Percentiles rank a stretch among this genome's conserved stretches.
phyloP scores from a whole-genome alignment of 139 green algal species.

The Micromonas pusilla region DNA sequence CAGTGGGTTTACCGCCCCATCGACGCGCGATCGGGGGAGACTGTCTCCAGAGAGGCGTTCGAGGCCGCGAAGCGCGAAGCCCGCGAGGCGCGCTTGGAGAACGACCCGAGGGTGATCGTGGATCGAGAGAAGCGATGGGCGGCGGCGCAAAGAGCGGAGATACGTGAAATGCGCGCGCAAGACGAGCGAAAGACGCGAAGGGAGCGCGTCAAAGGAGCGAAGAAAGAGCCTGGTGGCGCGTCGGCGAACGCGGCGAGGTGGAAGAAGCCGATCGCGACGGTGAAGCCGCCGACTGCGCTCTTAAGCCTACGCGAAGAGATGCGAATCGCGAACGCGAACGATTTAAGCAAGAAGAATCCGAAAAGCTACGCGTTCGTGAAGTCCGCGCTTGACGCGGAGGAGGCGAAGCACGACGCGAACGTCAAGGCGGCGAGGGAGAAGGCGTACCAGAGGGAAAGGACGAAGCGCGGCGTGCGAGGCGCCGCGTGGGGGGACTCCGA shows the following conservation, averaged over 20 bases:
- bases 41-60: neutral
- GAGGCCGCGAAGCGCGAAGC: neutral
- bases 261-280: neutral
- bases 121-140: neutral
- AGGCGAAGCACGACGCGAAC: neutral
- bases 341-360: neutral
- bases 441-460: neutral
- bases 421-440: slow-evolving; percentile 6
- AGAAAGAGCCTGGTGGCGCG: neutral
- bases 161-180: neutral
- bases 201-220: neutral
- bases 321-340: neutral
- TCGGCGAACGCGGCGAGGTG: neutral
- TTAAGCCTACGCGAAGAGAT: slow-evolving; percentile 16
- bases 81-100: neutral
- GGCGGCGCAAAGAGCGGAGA: neutral
- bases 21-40: neutral
- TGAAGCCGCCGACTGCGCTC: neutral
- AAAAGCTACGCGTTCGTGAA: slow-evolving; percentile 12
- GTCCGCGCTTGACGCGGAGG: slow-evolving; percentile 13
- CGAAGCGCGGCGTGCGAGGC: neutral
- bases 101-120: neutral
- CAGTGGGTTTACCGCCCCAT: slow-evolving; percentile 4
- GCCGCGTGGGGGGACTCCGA: neutral
- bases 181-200: no score